phyloP scores from a whole-genome alignment of 75 land plant genomes.

The Cupressus sempervirens region DNA sequence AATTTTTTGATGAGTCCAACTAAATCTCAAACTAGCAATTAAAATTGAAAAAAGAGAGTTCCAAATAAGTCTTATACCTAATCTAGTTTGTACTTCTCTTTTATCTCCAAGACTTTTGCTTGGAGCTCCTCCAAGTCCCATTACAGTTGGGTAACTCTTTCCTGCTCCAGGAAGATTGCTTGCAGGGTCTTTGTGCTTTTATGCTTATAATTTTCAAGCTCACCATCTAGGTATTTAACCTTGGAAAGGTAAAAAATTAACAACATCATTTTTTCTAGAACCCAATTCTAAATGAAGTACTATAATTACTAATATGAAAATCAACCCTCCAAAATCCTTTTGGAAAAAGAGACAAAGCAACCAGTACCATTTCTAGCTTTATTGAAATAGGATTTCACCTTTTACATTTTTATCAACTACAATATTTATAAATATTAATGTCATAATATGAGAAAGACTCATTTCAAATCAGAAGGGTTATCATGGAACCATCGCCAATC shows the following conservation, averaged over 20 bases:
- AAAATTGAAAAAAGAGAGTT: too few species aligned
- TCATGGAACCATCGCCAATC: too few species aligned
- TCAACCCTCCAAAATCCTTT: background rate
- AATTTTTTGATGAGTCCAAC: background rate
- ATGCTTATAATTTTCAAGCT: too few species aligned
- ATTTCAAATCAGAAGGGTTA: too few species aligned
- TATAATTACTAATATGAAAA: background rate
- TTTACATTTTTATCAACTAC: too few species aligned
- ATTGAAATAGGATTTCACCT: background rate
- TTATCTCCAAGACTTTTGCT: constrained; percentile 37
- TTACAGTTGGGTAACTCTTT: constrained; percentile 75
- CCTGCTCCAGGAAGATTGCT: constrained; percentile 77
- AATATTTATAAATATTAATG: background rate
- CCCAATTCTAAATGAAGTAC: background rate
- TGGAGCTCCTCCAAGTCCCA: constrained; percentile 95
- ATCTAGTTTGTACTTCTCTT: constrained; percentile 34
- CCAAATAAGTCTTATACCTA: constrained; percentile 24
- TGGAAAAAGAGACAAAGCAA: background rate
- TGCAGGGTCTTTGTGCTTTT: constrained; percentile 71
- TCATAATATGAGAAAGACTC: too few species aligned
- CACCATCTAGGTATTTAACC: constrained; percentile 90
- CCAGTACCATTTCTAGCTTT: background rate
- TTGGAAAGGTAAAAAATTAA: constrained; percentile 14
- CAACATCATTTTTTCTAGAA: background rate
- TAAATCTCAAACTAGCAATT: background rate